Percentiles rank a stretch among this genome's conserved stretches.
Evolutionary conservation across 441 rosid species (phyloP).

Genomic region (Capsella rubella): DNA sequence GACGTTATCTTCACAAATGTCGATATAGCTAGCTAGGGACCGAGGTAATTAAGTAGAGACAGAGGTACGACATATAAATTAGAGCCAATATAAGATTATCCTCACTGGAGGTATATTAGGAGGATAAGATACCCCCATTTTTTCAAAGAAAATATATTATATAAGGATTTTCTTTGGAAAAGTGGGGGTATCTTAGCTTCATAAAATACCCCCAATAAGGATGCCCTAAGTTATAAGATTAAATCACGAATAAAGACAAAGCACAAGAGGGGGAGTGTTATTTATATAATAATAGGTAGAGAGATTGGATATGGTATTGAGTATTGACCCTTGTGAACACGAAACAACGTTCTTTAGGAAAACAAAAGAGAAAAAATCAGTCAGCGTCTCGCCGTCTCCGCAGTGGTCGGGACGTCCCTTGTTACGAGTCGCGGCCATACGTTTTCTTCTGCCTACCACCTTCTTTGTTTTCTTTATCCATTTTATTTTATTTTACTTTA

Average conservation of each 20-base stretch:
- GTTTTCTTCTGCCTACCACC: conserved; percentile 34
- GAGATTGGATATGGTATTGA: conserved; percentile 34
- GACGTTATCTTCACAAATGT: conserved; percentile 35
- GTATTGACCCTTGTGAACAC: conserved; percentile 43
- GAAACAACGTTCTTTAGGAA: conserved; percentile 45
- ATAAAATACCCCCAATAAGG: too few relatives aligned
- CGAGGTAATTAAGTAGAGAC: conserved; percentile 5
- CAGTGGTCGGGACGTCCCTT: conserved; percentile 47
- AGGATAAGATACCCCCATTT: too few relatives aligned
- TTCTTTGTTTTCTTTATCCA: conserved; percentile 17
- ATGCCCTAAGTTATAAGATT: too few relatives aligned
- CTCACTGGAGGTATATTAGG: too few relatives aligned
- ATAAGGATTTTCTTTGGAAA: too few relatives aligned
- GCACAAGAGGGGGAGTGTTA: not conserved
- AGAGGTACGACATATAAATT: not conserved
- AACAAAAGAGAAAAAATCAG: conserved; percentile 16
- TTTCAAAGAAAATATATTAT: too few relatives aligned
- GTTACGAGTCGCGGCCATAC: conserved; percentile 46
- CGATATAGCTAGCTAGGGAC: conserved; percentile 23
- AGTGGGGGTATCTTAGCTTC: too few relatives aligned
- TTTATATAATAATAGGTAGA: not conserved
- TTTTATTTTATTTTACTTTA: conserved; percentile 10
- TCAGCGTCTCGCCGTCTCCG: conserved; percentile 41
- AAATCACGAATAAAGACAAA: conserved; percentile 39
- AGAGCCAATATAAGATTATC: not conserved